Evolutionary conservation across 2,329 filamentous ascomycete genomes (phyloP).

Genomic region (Raffaelea albimanens): DNA sequence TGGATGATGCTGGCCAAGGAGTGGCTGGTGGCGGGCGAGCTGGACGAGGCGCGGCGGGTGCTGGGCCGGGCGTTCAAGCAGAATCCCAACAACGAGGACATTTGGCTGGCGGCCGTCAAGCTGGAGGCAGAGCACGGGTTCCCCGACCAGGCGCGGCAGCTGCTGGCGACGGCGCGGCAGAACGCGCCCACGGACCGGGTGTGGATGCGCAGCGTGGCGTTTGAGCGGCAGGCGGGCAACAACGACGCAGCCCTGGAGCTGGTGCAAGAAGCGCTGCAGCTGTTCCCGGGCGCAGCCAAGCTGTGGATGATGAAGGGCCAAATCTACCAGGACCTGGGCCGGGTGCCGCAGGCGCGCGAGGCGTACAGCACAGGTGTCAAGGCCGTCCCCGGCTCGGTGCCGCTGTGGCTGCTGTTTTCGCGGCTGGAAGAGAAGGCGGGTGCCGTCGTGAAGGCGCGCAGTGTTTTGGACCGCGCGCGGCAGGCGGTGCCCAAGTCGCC

Average conservation of each 20-base stretch:
- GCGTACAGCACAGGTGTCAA: slow-evolving; percentile 84
- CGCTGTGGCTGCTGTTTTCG: slow-evolving; percentile 82
- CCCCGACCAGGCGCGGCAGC: slow-evolving; percentile 68
- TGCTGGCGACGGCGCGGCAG: slow-evolving; percentile 73
- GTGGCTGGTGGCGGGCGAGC: slow-evolving; percentile 81
- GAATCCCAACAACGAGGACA: slow-evolving; percentile 94
- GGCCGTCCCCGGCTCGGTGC: slow-evolving; percentile 72
- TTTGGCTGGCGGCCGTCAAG: slow-evolving; percentile 94
- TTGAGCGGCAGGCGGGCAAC: slow-evolving; percentile 78
- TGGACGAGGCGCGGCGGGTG: slow-evolving; percentile 77
- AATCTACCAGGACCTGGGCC: slow-evolving; percentile 79
- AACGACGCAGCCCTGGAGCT: slow-evolving; percentile 76
- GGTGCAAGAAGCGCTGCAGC: slow-evolving; percentile 73
- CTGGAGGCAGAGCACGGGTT: slow-evolving; percentile 86
- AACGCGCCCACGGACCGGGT: slow-evolving; percentile 92
- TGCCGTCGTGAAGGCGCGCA: slow-evolving; percentile 81
- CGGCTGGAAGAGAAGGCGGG: slow-evolving; percentile 80
- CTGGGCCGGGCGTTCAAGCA: slow-evolving; percentile 87
- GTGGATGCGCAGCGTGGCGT: slow-evolving; percentile 92
- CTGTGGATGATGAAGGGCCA: slow-evolving; percentile 99
- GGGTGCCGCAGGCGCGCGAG: slow-evolving; percentile 76
- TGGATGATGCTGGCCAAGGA: slow-evolving; percentile 97
- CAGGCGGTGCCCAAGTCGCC: slow-evolving; percentile 78
- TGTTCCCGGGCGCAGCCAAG: slow-evolving; percentile 79
- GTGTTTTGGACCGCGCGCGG: slow-evolving; percentile 82